These are phyloP conservation scores for Porodaedalea pini DNA, from an alignment of 1,284 basidiomycete species.

Conservation along the genomic window DNA sequence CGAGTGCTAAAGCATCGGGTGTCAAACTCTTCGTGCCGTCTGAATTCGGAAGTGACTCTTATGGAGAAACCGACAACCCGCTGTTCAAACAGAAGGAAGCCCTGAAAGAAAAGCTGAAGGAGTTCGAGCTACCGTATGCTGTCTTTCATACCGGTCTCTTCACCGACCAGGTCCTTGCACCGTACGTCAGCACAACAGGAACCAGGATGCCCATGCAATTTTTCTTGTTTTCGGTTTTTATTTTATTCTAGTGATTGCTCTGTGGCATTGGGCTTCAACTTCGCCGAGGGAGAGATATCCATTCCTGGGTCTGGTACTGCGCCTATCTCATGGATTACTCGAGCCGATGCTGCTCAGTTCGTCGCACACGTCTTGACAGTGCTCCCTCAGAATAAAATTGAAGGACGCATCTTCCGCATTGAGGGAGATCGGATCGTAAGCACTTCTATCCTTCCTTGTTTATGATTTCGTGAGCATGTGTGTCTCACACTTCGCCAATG, in stretches of 20 bases:
- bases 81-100: no score
- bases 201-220: neutral
- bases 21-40: constrained; percentile 40
- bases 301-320: constrained; percentile 34
- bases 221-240: no score
- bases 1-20: no score
- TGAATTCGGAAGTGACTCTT: constrained; percentile 33
- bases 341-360: constrained; percentile 35
- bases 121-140: constrained; percentile 32
- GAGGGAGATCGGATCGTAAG: constrained; percentile 35
- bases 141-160: constrained; percentile 33
- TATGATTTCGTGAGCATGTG: neutral
- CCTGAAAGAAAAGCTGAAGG: constrained; percentile 28
- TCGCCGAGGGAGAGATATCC: no score
- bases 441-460: constrained; percentile 27
- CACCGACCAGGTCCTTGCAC: no score
- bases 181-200: constrained; percentile 16
- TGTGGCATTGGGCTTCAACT: constrained; percentile 29
- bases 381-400: no score
- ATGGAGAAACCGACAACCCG: constrained; percentile 25
- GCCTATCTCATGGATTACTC: constrained; percentile 31
- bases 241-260: constrained; percentile 22
- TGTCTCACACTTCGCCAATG: no score
- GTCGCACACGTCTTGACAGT: no score
- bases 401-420: no score